phyloP scores from a whole-genome alignment of 441 rosid genomes.

The Eutrema salsugineum region DNA sequence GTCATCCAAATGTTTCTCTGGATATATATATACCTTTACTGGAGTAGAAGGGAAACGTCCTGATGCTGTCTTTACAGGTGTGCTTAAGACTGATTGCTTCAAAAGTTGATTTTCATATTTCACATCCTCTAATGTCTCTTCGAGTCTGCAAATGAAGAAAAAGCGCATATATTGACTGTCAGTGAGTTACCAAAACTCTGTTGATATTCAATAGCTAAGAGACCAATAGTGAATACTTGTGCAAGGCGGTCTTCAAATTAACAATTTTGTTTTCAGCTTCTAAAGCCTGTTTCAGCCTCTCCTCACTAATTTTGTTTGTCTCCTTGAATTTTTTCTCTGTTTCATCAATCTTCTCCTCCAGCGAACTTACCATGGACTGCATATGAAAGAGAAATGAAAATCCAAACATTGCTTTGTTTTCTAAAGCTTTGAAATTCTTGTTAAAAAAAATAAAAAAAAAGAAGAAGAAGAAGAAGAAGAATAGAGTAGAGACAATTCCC shows the following conservation, averaged over 20 bases:
- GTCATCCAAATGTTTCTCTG: not conserved
- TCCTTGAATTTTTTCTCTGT: slow-evolving; percentile 75
- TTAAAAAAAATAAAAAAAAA: not conserved
- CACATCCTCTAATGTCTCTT: slow-evolving; percentile 68
- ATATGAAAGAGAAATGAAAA: slow-evolving; percentile 15
- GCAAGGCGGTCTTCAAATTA: slow-evolving; percentile 77
- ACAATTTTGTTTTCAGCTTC: slow-evolving; percentile 75
- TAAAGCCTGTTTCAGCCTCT: slow-evolving; percentile 75
- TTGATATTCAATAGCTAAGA: not conserved
- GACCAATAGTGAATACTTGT: slow-evolving; percentile 44
- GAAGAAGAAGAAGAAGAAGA: too few relatives aligned
- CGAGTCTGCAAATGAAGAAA: slow-evolving; percentile 51
- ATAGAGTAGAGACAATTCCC: not conserved
- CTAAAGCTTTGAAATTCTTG: not conserved
- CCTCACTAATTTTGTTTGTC: slow-evolving; percentile 70
- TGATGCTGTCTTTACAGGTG: slow-evolving; percentile 40
- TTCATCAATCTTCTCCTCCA: slow-evolving; percentile 75
- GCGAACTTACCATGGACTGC: slow-evolving; percentile 65
- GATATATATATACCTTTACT: slow-evolving; percentile 36
- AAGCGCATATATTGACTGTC: not conserved
- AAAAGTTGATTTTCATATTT: slow-evolving; percentile 68
- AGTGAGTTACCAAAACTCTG: slow-evolving; percentile 1
- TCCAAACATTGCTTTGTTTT: slow-evolving; percentile 3
- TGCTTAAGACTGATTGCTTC: slow-evolving; percentile 42
- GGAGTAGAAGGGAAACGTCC: slow-evolving; percentile 44